A percentile compares a stretch with the other conserved stretches of the same genome.
Conservation (phyloP, 2,329 filamentous ascomycete species). For the Arthrobotrys musiformis region DNA sequence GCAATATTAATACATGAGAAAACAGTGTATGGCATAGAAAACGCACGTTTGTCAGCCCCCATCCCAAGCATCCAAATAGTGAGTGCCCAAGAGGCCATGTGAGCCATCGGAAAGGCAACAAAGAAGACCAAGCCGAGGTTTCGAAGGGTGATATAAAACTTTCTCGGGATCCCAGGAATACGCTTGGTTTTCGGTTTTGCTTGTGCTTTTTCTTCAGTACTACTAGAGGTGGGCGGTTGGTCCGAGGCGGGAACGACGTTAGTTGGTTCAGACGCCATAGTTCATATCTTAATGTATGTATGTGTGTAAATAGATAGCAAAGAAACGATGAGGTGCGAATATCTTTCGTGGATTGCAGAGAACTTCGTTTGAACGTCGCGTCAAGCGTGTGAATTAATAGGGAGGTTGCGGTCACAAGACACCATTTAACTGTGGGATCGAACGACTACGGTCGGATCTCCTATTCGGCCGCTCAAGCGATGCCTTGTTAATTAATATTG, state of each 20-base stretch:
- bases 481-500: too few species aligned
- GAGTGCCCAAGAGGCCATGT: constrained; percentile 36
- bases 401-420: too few species aligned
- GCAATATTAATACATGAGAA: background rate
- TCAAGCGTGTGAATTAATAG: too few species aligned
- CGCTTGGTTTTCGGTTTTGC: background rate
- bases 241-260: background rate
- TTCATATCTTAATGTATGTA: background rate
- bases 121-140: constrained; percentile 2
- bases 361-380: too few species aligned
- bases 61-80: constrained; percentile 9
- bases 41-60: constrained; percentile 5
- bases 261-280: background rate
- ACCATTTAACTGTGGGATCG: too few species aligned
- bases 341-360: too few species aligned
- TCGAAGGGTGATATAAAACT: background rate
- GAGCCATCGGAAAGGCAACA: constrained; percentile 30
- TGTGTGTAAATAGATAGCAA: background rate
- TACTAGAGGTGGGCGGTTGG: background rate
- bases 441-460: too few species aligned
- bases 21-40: background rate
- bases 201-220: background rate
- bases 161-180: background rate
- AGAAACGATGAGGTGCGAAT: too few species aligned
- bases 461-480: too few species aligned